These are phyloP conservation scores for Durusdinium trenchii DNA, from an alignment of 73 alveolate genomes.

Conservation along the genomic window DNA sequence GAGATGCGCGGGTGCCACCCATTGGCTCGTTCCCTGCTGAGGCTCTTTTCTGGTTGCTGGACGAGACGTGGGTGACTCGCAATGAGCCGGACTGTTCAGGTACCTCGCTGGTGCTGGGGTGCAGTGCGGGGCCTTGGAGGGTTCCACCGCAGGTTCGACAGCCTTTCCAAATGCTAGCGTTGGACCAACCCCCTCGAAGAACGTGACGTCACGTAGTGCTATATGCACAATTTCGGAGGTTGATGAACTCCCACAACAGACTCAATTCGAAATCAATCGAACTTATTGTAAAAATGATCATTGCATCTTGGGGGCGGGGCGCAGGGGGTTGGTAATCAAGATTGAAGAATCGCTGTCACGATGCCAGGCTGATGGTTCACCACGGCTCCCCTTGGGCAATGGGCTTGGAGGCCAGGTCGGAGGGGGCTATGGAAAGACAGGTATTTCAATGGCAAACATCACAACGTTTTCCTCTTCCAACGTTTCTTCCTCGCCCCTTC, in stretches of 20 bases:
- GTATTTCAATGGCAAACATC: background rate
- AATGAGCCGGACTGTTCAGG: background rate
- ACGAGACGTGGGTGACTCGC: conserved; percentile 16
- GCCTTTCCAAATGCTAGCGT: no score
- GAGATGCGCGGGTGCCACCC: background rate
- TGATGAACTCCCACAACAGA: no score
- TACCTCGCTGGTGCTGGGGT: conserved; percentile 54
- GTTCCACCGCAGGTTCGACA: no score
- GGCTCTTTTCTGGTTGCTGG: background rate
- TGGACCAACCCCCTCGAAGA: no score
- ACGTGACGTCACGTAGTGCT: no score
- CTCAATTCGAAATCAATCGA: no score
- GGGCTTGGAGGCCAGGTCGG: conserved; percentile 67
- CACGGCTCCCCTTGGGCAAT: conserved; percentile 63
- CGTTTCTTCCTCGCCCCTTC: no score
- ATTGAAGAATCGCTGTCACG: no score
- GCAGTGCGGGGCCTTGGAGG: background rate
- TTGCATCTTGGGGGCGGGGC: no score
- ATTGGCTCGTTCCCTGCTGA: background rate
- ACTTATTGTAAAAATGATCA: no score
- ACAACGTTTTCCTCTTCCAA: no score
- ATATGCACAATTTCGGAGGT: background rate
- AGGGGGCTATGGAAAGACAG: background rate
- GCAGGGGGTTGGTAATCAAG: no score
- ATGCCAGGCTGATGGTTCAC: conserved; percentile 87